Evolutionary conservation across 176 grass and related monocot genomes (phyloP), one percentile per base, ranked within the genome.

Genomic region (Zea luxurians): DNA sequence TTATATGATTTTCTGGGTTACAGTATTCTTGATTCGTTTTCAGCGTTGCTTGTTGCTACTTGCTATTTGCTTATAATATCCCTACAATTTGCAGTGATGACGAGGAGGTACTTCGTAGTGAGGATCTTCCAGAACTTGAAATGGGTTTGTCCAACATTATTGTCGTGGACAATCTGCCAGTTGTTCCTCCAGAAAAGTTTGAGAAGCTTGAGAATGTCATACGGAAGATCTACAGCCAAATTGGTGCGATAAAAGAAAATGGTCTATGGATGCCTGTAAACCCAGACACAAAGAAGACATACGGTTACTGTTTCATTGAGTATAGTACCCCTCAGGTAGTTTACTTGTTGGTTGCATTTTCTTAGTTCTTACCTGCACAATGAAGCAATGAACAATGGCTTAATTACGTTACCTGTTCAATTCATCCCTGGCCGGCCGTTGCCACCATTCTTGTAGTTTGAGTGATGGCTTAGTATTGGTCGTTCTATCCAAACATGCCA

Each of bases 261-360:
- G 91, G 94, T 21, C 76, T 97, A 71, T 91, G 89, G 91, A 97
- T 97, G 94, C 94, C 94, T 3, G 69, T 93, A 36, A 80, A 93
- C 69, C 77, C 80, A 52, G 87, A 93, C 8, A 92, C 91, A 37
- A 79, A 93, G 44, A 97, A 89, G 87, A 92, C 91, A 6, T 81
- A 90, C 2, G 94, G 94, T 1, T 97, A 92, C 77, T 92, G 94
- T 85, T 93, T 97, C 80, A 82, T 97, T 15, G 94, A 93, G 53
- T 97, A 89, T 49, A 84, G 82, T 63, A 97, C 89, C 2, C 81
- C 89, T 13, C 91, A 97, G 91, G 91, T 97, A 83, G 36, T 80
- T 79, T 55, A 35, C 38, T 81, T 69, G 2, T 35, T 57, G 55
- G 55, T 9, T 36, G 42, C 0, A 2, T 61, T 41, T 50, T 54